These are phyloP conservation scores for Podospora conica DNA, from an alignment of 495 filamentous ascomycete species.

Conservation along the genomic window DNA sequence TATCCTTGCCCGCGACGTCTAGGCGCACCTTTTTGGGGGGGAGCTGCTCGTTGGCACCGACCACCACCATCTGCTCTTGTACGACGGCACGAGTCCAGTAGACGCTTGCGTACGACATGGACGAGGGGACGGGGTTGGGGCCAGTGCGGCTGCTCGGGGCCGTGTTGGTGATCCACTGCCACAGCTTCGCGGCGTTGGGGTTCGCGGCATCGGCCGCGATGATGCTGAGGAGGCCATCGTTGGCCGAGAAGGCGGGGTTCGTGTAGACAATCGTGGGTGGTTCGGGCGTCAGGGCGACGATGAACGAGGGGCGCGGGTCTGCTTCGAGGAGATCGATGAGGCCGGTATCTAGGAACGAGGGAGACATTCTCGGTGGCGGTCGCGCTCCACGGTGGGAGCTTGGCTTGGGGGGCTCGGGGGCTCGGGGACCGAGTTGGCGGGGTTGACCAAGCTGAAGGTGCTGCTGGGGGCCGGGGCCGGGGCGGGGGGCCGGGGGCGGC, in stretches of 20 bases:
- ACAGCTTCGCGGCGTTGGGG: constrained; percentile 21
- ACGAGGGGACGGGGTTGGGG: constrained; percentile 4
- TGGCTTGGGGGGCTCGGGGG: neutral
- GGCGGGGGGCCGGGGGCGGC: too few species aligned
- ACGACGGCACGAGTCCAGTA: constrained; percentile 37
- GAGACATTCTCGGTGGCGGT: constrained; percentile 16
- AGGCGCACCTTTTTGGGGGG: constrained; percentile 16
- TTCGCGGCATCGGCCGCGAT: constrained; percentile 9
- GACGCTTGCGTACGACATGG: constrained; percentile 24
- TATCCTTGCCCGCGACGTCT: constrained; percentile 1
- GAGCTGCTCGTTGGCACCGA: constrained; percentile 33
- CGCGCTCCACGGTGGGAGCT: neutral
- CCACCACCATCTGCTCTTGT: constrained; percentile 31
- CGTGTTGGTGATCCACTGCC: constrained; percentile 25
- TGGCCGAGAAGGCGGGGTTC: constrained; percentile 25
- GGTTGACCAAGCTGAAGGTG: neutral
- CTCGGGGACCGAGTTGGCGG: neutral
- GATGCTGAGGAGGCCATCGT: constrained; percentile 16
- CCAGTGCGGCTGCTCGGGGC: neutral
- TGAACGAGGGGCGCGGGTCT: constrained; percentile 38
- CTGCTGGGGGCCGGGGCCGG: too few species aligned
- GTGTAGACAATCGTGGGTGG: constrained; percentile 30
- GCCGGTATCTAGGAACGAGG: constrained; percentile 23
- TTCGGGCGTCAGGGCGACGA: constrained; percentile 26
- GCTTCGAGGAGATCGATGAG: constrained; percentile 35